Conservation (phyloP, 192 early-diverging fungal genomes). For the Rhizophagus sp. region DNA sequence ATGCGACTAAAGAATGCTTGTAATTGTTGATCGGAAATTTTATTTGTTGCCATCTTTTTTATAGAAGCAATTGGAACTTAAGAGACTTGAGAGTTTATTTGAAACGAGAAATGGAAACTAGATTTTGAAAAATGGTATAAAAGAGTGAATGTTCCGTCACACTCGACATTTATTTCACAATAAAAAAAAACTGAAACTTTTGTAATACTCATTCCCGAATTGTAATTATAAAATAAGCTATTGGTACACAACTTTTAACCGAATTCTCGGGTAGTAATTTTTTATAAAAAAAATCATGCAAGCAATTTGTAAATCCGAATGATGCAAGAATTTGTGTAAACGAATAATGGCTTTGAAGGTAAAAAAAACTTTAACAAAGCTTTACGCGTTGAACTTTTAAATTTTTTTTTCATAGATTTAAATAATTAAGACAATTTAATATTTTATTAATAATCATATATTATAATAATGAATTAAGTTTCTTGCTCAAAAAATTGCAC, state of each 20-base stretch:
- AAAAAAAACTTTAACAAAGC: background rate
- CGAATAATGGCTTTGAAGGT: background rate
- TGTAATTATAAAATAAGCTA: too few species aligned
- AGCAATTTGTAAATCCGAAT: too few species aligned
- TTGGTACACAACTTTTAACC: too few species aligned
- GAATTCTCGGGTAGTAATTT: too few species aligned
- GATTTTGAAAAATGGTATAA: background rate
- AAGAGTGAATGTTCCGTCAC: too few species aligned
- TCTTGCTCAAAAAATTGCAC: conserved; percentile 64
- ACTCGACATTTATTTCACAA: too few species aligned
- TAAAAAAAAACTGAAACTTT: too few species aligned
- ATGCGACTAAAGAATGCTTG: background rate
- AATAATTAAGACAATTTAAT: too few species aligned
- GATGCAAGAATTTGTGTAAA: too few species aligned
- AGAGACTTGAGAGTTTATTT: background rate
- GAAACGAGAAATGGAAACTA: background rate
- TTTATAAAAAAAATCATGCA: too few species aligned
- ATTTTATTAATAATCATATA: too few species aligned
- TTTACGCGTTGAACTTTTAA: background rate
- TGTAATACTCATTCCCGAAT: too few species aligned
- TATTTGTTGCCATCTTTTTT: background rate
- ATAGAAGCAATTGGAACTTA: background rate
- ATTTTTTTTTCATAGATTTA: background rate
- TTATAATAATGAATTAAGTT: conserved; percentile 36
- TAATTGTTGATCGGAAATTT: background rate